Evolutionary conservation across 495 filamentous ascomycete species (phyloP), one percentile per base, ranked within the genome.

Genomic region (Aspergillus sparsus): DNA sequence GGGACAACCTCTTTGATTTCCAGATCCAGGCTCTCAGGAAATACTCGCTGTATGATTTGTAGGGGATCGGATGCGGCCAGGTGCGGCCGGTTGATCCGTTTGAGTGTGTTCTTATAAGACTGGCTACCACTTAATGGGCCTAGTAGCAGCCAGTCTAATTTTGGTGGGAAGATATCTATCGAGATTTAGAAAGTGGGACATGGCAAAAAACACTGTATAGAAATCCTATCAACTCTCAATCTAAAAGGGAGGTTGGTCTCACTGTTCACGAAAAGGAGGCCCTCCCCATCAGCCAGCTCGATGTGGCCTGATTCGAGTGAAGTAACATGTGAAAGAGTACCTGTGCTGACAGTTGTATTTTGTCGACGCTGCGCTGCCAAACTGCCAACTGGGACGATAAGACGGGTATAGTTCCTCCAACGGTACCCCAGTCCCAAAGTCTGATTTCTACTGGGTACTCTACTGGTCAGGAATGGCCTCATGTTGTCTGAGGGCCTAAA

Each of bases 251-350:
- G 21, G 21, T 27, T 35, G 27, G 9, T 35, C 86, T 67, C 73
- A 95, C 91, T 96, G 68, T 96, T 91, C 62, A 98, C 85, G 73
- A 93, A 98, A 7, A 98, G 65, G 27, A 97, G 85, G 0, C 85
- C 87, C 74, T 97, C 91, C 58, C 89, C 88, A 1, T 86, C 72
- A 2, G 71, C 78, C 6, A 88, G 69, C 18, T 82, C 72, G 60
- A 98, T 96, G 68, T 97, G 92, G 3, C 94, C 93, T 53, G 71
- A 64, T 42, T 71, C 65, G 31, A 78, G 65, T 46, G 67, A 66
- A 34, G 69, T 62, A 32, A 50, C 50, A 56, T 62, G 62, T 27
- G 62, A 60, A 49, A 53, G 9, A 58, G 21, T 65, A 66, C 57
- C 52, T 53, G 55, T 62, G 67, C 58, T 53, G 49, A 27, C 21